Base-by-base conservation (phyloP, 2,329 filamentous ascomycete genomes). In the Curvularia spicifera region DNA sequence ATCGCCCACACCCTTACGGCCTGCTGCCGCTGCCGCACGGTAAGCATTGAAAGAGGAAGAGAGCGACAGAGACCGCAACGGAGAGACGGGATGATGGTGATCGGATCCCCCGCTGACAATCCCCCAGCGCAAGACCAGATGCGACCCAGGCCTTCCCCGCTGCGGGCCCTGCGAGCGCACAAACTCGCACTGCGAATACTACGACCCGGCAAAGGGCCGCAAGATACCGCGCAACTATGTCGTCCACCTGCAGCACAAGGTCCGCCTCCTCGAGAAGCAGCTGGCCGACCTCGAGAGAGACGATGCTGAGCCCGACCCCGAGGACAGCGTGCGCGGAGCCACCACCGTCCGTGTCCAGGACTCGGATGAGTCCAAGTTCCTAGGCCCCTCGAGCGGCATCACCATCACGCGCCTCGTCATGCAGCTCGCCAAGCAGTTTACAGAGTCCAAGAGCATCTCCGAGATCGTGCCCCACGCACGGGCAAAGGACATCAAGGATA, bases 381-480 rank as follows among this genome's bases (percentile, higher is more conserved):
- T 99, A 2, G 95, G 95, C 0, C 91, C 95, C 2, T 97, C 93
- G 48, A 98, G 94, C 75, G 95, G 94, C 59, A 97, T 97, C 70
- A 91, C 93, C 72, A 96, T 98, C 81, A 96, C 93, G 12, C 88
- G 94, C 29, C 84, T 98, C 66, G 89, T 99, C 10, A 97, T 99
- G 90, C 93, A 97, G 75, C 88, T 97, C 77, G 94, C 94, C 52
- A 98, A 97, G 79, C 89, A 93, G 63, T 96, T 94, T 71, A 96
- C 93, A 26, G 90, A 95, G 70, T 90, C 92, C 5, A 91, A 93
- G 76, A 92, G 89, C 65, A 97, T 98, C 74, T 93, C 92, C 57
- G 93, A 97, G 67, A 88, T 98, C 49, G 91, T 97, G 31, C 91
- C 93, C 3, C 90, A 93, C 85, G 73, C 87, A 79, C 76, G 87